Percentiles rank a stretch among this genome's conserved stretches.
Evolutionary conservation across 2,329 filamentous ascomycete species (phyloP).

Genomic region (Cercospora brassicicola): DNA sequence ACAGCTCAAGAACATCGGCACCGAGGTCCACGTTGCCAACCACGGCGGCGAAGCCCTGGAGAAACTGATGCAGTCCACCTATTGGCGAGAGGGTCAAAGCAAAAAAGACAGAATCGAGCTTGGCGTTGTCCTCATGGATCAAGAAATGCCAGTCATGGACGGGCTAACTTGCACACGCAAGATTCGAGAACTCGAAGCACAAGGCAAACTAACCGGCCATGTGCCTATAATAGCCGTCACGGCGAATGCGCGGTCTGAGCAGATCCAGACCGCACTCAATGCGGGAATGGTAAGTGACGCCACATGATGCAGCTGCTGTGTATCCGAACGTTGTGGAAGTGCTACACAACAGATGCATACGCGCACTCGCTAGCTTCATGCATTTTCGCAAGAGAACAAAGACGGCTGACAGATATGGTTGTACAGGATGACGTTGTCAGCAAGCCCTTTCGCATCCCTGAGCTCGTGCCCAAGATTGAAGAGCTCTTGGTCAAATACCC

Average conservation of each 20-base stretch:
- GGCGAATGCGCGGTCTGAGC: constrained; percentile 73
- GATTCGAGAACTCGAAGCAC: constrained; percentile 67
- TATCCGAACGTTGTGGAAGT: not conserved
- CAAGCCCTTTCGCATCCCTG: constrained; percentile 54
- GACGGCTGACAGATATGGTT: constrained; percentile 24
- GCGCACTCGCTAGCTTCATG: not conserved
- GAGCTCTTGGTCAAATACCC: constrained; percentile 44
- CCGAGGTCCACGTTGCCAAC: constrained; percentile 50
- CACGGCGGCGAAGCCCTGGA: constrained; percentile 53
- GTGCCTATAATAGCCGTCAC: constrained; percentile 83
- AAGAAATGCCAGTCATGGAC: constrained; percentile 71
- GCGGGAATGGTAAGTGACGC: constrained; percentile 62
- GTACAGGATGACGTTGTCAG: constrained; percentile 52
- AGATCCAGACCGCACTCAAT: constrained; percentile 68
- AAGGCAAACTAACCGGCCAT: constrained; percentile 62
- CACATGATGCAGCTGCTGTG: constrained; percentile 1
- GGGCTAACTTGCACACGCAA: constrained; percentile 70
- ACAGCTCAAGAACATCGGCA: constrained; percentile 52
- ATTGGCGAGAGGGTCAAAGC: constrained; percentile 40
- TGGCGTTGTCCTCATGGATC: constrained; percentile 70
- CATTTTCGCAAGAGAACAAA: not conserved
- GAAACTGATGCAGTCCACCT: constrained; percentile 45
- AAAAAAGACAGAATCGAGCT: constrained; percentile 29
- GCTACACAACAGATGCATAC: not conserved
- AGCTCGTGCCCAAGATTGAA: constrained; percentile 54